Evolutionary conservation across 2,329 filamentous ascomycete genomes (phyloP).

Genomic region (Ophiocordyceps polyrhachis-furcata): DNA sequence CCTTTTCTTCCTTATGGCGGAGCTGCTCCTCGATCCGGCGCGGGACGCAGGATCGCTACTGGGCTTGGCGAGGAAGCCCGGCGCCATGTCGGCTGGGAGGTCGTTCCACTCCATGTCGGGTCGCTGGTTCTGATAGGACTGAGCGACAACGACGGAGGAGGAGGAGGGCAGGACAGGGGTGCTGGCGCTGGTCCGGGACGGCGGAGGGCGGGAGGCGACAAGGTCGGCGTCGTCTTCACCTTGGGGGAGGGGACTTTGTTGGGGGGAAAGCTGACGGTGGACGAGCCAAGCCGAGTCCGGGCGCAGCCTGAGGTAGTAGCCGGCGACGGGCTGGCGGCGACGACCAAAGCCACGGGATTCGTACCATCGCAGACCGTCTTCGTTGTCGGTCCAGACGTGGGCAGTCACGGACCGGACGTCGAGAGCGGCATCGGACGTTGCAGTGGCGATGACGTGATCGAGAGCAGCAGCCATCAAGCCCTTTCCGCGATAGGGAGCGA

Average conservation of each 20-base stretch:
- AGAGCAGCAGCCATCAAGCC: conserved; percentile 40
- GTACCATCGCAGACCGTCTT: conserved; percentile 46
- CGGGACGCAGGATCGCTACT: conserved; percentile 17
- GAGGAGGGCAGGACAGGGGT: conserved; percentile 8
- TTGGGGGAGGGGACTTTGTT: conserved; percentile 1
- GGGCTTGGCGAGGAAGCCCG: conserved; percentile 11
- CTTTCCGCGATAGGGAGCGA: conserved; percentile 42
- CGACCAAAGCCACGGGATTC: conserved; percentile 33
- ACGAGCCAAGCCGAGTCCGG: conserved; percentile 45
- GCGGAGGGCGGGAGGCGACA: conserved; percentile 7
- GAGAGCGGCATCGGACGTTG: conserved; percentile 15
- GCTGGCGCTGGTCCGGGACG: conserved; percentile 6
- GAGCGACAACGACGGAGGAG: conserved; percentile 12
- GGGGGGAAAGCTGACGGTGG: conserved; percentile 13
- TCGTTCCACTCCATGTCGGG: conserved; percentile 49
- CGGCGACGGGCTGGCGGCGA: conserved; percentile 26
- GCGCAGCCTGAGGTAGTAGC: conserved; percentile 43
- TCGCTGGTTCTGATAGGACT: conserved; percentile 39
- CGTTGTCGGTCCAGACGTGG: conserved; percentile 50
- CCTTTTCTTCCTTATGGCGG: conserved; percentile 33
- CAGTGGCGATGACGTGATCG: conserved; percentile 27
- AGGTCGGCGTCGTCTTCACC: conserved; percentile 13
- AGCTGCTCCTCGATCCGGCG: conserved; percentile 37
- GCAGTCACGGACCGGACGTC: conserved; percentile 33
- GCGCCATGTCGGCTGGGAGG: conserved; percentile 39